These are phyloP conservation scores for Penicillium hesseltinei DNA, from an alignment of 2,329 filamentous ascomycete species.

Conservation along the genomic window DNA sequence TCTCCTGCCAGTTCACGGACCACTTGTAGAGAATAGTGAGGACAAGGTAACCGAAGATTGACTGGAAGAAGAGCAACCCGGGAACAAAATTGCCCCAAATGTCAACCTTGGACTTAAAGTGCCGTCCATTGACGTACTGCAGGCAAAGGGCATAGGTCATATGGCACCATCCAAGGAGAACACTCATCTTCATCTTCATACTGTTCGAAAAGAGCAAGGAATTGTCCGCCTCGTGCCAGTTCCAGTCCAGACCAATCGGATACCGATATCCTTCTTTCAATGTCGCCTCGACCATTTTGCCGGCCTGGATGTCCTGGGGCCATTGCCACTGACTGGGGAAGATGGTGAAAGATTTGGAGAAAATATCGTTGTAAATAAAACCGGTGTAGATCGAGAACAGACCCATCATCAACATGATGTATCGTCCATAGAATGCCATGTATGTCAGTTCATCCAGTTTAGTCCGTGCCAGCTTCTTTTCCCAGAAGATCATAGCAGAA, in stretches of 20 bases:
- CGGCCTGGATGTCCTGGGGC: conserved; percentile 65
- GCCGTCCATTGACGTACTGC: conserved; percentile 85
- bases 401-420: conserved; percentile 98
- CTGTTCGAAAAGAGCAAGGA: conserved; percentile 95
- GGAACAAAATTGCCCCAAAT: conserved; percentile 97
- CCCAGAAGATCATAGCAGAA: conserved; percentile 92
- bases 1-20: conserved; percentile 79
- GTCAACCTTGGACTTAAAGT: conserved; percentile 93
- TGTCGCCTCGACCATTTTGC: conserved; percentile 62
- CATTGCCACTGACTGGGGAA: conserved; percentile 91
- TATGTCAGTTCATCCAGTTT: conserved; percentile 97
- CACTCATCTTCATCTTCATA: conserved; percentile 99
- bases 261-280: conserved; percentile 79
- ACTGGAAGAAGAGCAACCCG: conserved; percentile 99
- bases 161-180: conserved; percentile 81
- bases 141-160: conserved; percentile 98
- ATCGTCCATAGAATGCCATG: conserved; percentile 98
- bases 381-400: conserved; percentile 96
- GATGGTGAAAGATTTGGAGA: conserved; percentile 87
- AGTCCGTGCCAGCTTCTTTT: conserved; percentile 74
- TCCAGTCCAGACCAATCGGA: conserved; percentile 92
- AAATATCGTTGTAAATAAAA: conserved; percentile 95
- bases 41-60: conserved; percentile 95
- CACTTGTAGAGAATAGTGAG: conserved; percentile 97
- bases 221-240: conserved; percentile 95